These are phyloP conservation scores for Aspergillus aculeatinus DNA, from an alignment of 2,329 filamentous ascomycete species.

Conservation along the genomic window DNA sequence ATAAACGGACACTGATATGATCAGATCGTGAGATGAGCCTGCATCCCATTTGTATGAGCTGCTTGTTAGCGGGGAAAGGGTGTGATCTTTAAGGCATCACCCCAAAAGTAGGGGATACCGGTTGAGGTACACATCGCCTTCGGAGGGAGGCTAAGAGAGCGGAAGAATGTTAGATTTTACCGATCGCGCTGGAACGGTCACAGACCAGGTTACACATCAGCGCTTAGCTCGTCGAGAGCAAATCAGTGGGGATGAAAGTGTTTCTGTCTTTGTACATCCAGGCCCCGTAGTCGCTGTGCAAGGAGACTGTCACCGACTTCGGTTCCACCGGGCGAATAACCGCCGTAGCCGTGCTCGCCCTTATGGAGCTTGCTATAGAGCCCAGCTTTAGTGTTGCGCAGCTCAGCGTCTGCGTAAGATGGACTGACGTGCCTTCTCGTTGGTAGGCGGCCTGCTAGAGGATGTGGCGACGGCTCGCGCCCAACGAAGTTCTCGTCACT, in stretches of 20 bases:
- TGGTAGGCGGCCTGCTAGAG: conserved; percentile 21
- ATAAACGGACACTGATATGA: neutral
- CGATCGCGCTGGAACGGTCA: neutral
- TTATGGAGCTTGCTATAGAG: conserved; percentile 68
- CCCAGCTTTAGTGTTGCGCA: conserved; percentile 34
- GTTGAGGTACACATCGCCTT: neutral
- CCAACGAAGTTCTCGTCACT: neutral
- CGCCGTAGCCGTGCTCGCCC: conserved; percentile 64
- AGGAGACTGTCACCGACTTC: conserved; percentile 65
- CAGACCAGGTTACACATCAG: neutral
- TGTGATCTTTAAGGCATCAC: neutral
- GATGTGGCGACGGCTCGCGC: conserved; percentile 14
- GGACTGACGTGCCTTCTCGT: conserved; percentile 21
- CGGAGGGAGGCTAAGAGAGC: neutral
- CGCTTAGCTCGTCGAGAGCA: neutral
- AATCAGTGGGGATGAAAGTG: neutral
- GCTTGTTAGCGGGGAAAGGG: conserved; percentile 3
- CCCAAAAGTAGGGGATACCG: neutral
- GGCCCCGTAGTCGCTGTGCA: conserved; percentile 64
- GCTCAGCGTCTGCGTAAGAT: conserved; percentile 24
- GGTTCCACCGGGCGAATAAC: conserved; percentile 52
- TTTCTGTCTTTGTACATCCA: conserved; percentile 51
- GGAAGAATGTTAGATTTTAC: neutral
- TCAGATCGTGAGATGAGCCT: conserved; percentile 8
- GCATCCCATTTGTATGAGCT: conserved; percentile 9